Evolutionary conservation across 371 early-diverging fungal species (phyloP).

Genomic region (Mucor velutinosus): DNA sequence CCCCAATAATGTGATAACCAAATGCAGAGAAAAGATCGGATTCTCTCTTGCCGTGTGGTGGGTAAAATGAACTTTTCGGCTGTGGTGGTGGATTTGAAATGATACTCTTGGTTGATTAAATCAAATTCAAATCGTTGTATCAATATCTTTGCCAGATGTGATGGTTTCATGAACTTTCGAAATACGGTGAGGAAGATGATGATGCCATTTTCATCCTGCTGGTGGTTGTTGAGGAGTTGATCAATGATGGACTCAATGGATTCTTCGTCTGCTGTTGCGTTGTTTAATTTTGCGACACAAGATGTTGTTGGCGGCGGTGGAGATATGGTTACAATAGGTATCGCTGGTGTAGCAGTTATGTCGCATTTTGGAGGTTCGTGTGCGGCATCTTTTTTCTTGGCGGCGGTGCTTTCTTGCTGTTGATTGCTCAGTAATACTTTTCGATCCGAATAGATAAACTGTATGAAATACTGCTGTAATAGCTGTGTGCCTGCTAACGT

Average conservation of each 20-base stretch:
- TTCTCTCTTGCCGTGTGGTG: constrained; percentile 39
- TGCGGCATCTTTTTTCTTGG: background rate
- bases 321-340: background rate
- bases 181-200: constrained; percentile 55
- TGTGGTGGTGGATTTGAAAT: background rate
- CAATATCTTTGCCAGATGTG: constrained; percentile 43
- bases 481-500: constrained; percentile 20
- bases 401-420: background rate
- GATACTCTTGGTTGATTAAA: background rate
- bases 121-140: constrained; percentile 28
- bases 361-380: too few relatives aligned
- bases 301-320: background rate
- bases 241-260: background rate
- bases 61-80: constrained; percentile 15
- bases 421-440: background rate
- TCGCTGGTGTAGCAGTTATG: too few relatives aligned
- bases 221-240: background rate
- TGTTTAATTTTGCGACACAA: background rate
- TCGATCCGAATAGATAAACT: constrained; percentile 12
- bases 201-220: constrained; percentile 27
- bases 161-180: constrained; percentile 58
- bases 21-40: constrained; percentile 39
- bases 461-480: constrained; percentile 8
- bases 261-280: background rate
- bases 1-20: constrained; percentile 57